phyloP scores from a whole-genome alignment of 2,329 filamentous ascomycete species.

The Alternaria sp. region DNA sequence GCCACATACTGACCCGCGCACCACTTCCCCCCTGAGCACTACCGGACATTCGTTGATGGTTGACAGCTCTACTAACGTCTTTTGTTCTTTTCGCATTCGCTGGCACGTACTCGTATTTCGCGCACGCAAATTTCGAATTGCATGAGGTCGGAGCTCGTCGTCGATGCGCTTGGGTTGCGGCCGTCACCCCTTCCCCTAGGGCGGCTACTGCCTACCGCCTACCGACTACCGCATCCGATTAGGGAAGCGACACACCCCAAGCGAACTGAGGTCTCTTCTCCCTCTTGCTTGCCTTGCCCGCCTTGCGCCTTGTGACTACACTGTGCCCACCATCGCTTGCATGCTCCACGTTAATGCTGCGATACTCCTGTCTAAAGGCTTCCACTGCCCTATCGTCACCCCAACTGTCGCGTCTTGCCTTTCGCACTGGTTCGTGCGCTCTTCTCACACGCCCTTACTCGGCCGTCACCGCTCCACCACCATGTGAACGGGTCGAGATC shows the following conservation, averaged over 20 bases:
- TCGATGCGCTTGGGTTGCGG: not conserved
- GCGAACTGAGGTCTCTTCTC: slow-evolving; percentile 5
- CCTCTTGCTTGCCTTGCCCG: not conserved
- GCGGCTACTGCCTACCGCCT: not conserved
- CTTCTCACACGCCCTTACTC: slow-evolving; percentile 29
- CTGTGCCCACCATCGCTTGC: slow-evolving; percentile 10
- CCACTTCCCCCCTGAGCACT: slow-evolving; percentile 17
- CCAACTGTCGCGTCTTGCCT: not conserved
- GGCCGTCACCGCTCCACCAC: slow-evolving; percentile 30
- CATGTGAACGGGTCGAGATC: slow-evolving; percentile 44
- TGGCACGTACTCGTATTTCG: not conserved
- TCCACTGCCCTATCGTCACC: slow-evolving; percentile 15
- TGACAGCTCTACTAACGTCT: slow-evolving; percentile 3
- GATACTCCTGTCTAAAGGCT: slow-evolving; percentile 16
- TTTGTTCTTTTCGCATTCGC: not conserved
- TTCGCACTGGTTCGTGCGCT: not conserved
- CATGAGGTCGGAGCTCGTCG: not conserved
- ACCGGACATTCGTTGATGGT: not conserved
- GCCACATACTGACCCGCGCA: slow-evolving; percentile 20
- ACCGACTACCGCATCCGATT: not conserved
- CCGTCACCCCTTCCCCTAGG: not conserved
- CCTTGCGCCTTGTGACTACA: slow-evolving; percentile 5
- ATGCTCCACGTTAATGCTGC: slow-evolving; percentile 29
- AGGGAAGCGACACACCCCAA: slow-evolving; percentile 1
- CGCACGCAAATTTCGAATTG: slow-evolving; percentile 4